Base-by-base conservation (phyloP, 192 early-diverging fungal species). In the Chytriomyces hyalinus region DNA sequence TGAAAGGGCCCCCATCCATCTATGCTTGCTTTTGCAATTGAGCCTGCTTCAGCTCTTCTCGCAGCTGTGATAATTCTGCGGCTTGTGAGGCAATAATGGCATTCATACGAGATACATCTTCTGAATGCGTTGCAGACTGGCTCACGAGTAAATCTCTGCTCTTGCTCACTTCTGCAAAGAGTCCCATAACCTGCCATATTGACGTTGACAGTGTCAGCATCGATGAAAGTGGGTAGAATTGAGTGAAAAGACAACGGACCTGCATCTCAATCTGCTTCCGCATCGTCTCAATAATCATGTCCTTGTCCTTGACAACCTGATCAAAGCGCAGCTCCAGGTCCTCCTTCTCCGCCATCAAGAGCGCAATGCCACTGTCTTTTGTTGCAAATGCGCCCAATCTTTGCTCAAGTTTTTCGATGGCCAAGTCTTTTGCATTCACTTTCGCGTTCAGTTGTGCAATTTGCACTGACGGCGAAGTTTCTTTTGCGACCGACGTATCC, bases 231-330 rank as follows among this genome's bases (percentile, higher is more conserved):
- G 57, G 57, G 17, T 0, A 1, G 22, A 5, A 22, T 1, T n/a
- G 17, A 17, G 4, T n/a, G 57, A n/a, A 57, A 57, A 13, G 53
- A 57, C 53, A 57, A 57, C 53, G 20, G 20, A 57, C 53, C 78
- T 79, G 78, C 70, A 73, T 79, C 65, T 79, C 78, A 65, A 79
- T 79, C 62, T 79, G 78, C 65, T 45, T 17, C 53, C 78, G n/a
- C 78, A 79, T 65, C 15, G 64, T 64, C 28, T 79, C 78, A 63
- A 79, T 79, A 10, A 65, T 79, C 63, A 44, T 20, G 49, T 79
- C 78, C 78, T 79, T 79, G 65, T 79, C 78, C 53, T 79, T 65
- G 63, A 79, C 74, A 47, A 79, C 61, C 70, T 59, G 51, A 20
- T 73, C 68, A 46, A 79, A 49, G 6, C 71, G 70, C 24, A 46